Conservation (phyloP, 768 basidiomycete species). For the Boletus sensibilis region DNA sequence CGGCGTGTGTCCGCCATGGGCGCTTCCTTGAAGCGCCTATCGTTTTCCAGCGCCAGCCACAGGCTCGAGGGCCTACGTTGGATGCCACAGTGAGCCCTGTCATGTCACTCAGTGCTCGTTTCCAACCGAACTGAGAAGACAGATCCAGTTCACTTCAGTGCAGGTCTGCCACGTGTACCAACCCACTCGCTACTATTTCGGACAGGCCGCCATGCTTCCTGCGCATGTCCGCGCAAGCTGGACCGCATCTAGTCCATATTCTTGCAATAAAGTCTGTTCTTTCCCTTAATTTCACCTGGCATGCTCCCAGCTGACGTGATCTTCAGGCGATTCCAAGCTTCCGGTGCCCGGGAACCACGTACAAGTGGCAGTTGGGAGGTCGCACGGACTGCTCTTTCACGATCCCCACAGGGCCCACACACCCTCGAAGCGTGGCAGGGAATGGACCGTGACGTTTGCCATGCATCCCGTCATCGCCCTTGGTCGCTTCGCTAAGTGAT, state of each 20-base stretch:
- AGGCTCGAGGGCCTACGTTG: too few species aligned
- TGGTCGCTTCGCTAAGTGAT: conserved; percentile 25
- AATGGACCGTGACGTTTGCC: conserved; percentile 25
- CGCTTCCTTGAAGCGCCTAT: neutral
- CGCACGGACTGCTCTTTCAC: conserved; percentile 14
- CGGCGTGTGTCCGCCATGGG: conserved; percentile 5
- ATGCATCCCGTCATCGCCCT: conserved; percentile 28
- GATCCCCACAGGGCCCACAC: conserved; percentile 17
- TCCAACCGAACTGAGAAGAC: neutral
- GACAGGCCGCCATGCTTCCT: conserved; percentile 22
- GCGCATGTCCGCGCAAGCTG: conserved; percentile 27
- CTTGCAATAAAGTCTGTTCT: conserved; percentile 14
- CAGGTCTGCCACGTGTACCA: conserved; percentile 14
- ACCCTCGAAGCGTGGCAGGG: conserved; percentile 29
- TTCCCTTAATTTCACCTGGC: conserved; percentile 24
- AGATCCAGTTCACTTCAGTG: neutral
- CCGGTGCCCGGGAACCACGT: conserved; percentile 28
- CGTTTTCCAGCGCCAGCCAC: neutral
- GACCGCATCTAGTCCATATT: conserved; percentile 13
- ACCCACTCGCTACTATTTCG: conserved; percentile 1
- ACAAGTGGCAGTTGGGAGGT: conserved; percentile 23
- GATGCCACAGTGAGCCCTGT: neutral
- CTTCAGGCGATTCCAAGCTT: conserved; percentile 14
- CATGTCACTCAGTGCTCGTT: neutral
- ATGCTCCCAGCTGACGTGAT: conserved; percentile 28